Conservation (phyloP, 331 rosid genomes). For the Saraca asoca region DNA sequence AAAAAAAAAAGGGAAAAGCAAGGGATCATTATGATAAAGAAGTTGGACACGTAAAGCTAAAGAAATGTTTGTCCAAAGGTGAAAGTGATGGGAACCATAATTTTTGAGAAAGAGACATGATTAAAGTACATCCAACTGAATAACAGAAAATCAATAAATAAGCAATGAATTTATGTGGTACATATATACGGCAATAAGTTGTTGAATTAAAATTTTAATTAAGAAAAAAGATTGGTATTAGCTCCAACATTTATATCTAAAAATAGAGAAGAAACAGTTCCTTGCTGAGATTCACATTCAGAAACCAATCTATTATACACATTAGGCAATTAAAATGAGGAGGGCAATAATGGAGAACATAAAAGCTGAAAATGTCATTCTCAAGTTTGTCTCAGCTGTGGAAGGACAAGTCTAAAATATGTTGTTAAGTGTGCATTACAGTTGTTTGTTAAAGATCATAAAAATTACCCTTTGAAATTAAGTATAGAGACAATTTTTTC, state of each 20-base stretch:
- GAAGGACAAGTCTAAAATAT: too few species aligned
- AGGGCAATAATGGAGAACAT: too few species aligned
- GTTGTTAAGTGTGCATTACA: too few species aligned
- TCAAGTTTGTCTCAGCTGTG: too few species aligned
- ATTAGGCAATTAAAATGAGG: too few species aligned
- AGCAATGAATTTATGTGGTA: constrained; percentile 37
- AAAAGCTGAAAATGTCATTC: too few species aligned
- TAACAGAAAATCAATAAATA: constrained; percentile 40
- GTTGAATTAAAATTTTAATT: background rate
- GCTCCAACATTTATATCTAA: constrained; percentile 10
- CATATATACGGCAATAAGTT: constrained; percentile 16
- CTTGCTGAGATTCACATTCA: constrained; percentile 9
- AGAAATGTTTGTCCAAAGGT: constrained; percentile 58
- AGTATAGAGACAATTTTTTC: too few species aligned
- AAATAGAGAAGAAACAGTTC: constrained; percentile 10
- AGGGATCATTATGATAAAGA: constrained; percentile 52
- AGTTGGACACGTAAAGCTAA: constrained; percentile 62
- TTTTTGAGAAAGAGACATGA: constrained; percentile 34
- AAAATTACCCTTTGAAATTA: too few species aligned
- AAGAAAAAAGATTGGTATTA: background rate
- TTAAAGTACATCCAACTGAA: constrained; percentile 54
- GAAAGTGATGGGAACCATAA: constrained; percentile 49
- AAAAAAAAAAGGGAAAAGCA: constrained; percentile 43
- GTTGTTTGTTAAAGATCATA: too few species aligned
- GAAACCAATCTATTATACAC: background rate